Percentiles rank a stretch among this genome's conserved stretches.
Evolutionary conservation across 495 filamentous ascomycete genomes (phyloP).

Genomic region (Penicillium diatomitis): DNA sequence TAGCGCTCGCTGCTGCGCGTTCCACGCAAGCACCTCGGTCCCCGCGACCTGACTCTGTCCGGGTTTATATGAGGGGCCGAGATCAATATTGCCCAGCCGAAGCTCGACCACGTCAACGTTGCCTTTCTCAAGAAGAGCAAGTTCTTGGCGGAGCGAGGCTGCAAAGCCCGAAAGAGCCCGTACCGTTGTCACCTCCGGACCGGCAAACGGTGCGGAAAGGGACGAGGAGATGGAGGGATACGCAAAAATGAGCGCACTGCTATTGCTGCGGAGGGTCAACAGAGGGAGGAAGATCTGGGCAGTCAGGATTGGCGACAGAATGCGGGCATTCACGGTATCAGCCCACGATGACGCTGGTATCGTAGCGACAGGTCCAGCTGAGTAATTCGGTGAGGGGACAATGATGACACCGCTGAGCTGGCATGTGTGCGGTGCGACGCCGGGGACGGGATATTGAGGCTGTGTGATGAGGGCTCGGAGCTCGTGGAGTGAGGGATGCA

Average conservation of each 20-base stretch:
- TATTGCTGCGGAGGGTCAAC: conserved; percentile 45
- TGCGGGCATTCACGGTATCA: conserved; percentile 80
- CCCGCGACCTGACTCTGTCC: conserved; percentile 36
- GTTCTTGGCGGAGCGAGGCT: conserved; percentile 63
- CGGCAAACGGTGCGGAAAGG: conserved; percentile 74
- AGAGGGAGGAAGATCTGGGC: conserved; percentile 80
- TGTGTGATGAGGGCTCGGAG: conserved; percentile 52
- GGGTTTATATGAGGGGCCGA: conserved; percentile 35
- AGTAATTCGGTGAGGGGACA: conserved; percentile 51
- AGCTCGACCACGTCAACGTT: conserved; percentile 72
- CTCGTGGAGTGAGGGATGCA: conserved; percentile 43
- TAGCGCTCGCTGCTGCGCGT: conserved; percentile 38
- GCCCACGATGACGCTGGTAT: conserved; percentile 74
- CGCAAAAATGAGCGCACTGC: conserved; percentile 62
- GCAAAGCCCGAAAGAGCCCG: conserved; percentile 75
- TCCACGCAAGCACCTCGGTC: conserved; percentile 60
- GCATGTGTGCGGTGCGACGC: conserved; percentile 63
- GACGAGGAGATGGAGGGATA: conserved; percentile 79
- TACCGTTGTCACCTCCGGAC: conserved; percentile 68
- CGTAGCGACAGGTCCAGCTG: conserved; percentile 69
- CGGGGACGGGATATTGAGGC: conserved; percentile 61
- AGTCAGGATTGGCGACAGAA: conserved; percentile 85
- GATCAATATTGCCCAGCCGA: conserved; percentile 80
- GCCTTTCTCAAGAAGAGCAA: conserved; percentile 37
- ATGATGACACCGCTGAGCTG: conserved; percentile 69